Evolutionary conservation across 805 yeast species (phyloP).

Genomic region (Myxozyma monticola): DNA sequence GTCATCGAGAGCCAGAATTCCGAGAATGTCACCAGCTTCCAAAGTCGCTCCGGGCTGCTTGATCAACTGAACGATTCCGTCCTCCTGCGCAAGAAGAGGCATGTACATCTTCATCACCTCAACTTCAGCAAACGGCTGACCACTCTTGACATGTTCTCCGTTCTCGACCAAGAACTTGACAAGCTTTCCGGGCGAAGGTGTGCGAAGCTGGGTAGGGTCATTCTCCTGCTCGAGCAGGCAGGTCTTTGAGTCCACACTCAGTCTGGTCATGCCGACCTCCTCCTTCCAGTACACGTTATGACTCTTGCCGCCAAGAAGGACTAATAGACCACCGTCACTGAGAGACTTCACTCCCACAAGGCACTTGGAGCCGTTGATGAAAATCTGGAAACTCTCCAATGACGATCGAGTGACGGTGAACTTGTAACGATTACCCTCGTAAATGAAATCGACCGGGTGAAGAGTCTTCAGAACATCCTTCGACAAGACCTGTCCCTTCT

Average conservation of each 20-base stretch:
- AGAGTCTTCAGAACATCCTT: slow-evolving; percentile 79
- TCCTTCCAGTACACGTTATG: slow-evolving; percentile 98
- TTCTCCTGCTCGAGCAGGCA: slow-evolving; percentile 92
- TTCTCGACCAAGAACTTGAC: slow-evolving; percentile 90
- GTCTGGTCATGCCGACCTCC: slow-evolving; percentile 91
- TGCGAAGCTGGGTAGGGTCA: slow-evolving; percentile 97
- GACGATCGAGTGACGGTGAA: slow-evolving; percentile 96
- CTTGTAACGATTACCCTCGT: slow-evolving; percentile 88
- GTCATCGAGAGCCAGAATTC: slow-evolving; percentile 90
- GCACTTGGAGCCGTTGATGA: slow-evolving; percentile 88
- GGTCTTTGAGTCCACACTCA: slow-evolving; percentile 93
- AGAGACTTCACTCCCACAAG: slow-evolving; percentile 85
- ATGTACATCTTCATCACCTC: slow-evolving; percentile 99
- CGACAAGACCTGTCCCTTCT: slow-evolving; percentile 92
- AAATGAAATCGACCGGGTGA: slow-evolving; percentile 91
- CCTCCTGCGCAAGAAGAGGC: slow-evolving; percentile 93
- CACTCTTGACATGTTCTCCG: slow-evolving; percentile 89
- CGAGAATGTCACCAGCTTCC: slow-evolving; percentile 94
- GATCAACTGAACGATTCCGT: slow-evolving; percentile 86
- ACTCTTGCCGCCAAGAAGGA: slow-evolving; percentile 86
- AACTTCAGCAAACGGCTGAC: slow-evolving; percentile 96
- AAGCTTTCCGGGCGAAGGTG: slow-evolving; percentile 98
- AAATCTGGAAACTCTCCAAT: slow-evolving; percentile 77
- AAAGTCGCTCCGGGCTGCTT: slow-evolving; percentile 99
- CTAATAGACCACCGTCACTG: slow-evolving; percentile 90